Base-by-base conservation (phyloP, 306 rosid species). In the Clitoria ternatea region DNA sequence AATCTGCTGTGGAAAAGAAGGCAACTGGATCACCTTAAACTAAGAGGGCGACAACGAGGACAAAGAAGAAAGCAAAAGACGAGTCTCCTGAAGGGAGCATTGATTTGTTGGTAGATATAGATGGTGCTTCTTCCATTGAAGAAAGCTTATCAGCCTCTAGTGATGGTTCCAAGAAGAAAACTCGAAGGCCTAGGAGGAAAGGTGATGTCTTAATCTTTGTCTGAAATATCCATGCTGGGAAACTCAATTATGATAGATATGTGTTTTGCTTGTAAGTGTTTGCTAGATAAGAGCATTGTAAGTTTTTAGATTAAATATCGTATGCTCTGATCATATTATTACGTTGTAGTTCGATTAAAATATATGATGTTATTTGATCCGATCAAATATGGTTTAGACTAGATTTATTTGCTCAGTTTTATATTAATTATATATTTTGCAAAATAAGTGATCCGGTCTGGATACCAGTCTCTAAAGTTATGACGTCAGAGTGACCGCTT, bases 1-100 rank as follows among this genome's bases (percentile, higher is more conserved):
- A 79, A 77, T 79, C 79, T 49, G 83, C 77, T 23, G 84, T 74
- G 43, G 82, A 81, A 71, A 84, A 83, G 76, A 90, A 89, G 87
- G 69, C 78, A 45, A 19, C 91, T 48, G 68, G 59, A 74, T 79
- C 87, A 53, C 44, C 87, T 22, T 88, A 76, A 79, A 69, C 88
- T 15, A 90, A 79, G 74, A 76, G 72, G 39, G 52, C 75, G 0
- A 4, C 76, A 8, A 4, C 52, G 17, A 67, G 65, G 23, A 69
- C 86, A 5, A 71, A 64, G 88, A 91, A 87, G 82, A 89, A 89
- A 63, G 6, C 88, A 11, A 40, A 40, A 33, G 47, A 47, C 4
- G 85, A 85, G 64, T 61, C 65, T 43, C 23, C 67, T 15, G 84
- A 62, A 57, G 89, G n/a, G 66, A 74, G 52, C 36, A 13, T 57